These are phyloP conservation scores for Aspergillus olivimuriae DNA, from an alignment of 495 filamentous ascomycete genomes.

Conservation along the genomic window DNA sequence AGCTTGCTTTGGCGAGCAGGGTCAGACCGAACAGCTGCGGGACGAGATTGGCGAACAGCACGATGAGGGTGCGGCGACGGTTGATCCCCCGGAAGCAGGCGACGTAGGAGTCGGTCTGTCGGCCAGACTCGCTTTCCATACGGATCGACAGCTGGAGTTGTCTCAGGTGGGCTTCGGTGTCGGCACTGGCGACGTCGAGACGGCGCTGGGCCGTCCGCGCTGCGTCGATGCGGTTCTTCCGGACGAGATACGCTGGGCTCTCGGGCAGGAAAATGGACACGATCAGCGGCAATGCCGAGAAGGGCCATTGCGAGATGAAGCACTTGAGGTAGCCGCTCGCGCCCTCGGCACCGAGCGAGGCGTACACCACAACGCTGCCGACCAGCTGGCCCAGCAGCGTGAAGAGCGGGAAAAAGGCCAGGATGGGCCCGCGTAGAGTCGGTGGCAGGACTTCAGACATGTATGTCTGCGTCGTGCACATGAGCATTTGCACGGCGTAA, in stretches of 20 bases:
- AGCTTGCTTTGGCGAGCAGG: slow-evolving; percentile 25
- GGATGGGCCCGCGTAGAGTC: slow-evolving; percentile 34
- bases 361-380: slow-evolving; percentile 35
- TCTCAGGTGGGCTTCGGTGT: slow-evolving; percentile 14
- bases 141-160: slow-evolving; percentile 18
- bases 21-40: slow-evolving; percentile 29
- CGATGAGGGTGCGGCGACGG: slow-evolving; percentile 40
- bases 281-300: slow-evolving; percentile 42
- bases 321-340: slow-evolving; percentile 20
- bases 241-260: slow-evolving; percentile 66
- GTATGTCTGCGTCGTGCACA: slow-evolving; percentile 39
- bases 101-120: slow-evolving; percentile 19
- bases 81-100: slow-evolving; percentile 43
- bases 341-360: slow-evolving; percentile 11
- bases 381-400: slow-evolving; percentile 39
- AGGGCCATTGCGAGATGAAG: slow-evolving; percentile 30
- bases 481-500: slow-evolving; percentile 32
- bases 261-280: slow-evolving; percentile 70
- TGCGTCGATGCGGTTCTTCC: slow-evolving; percentile 56
- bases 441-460: slow-evolving; percentile 40
- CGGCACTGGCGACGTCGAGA: slow-evolving; percentile 6
- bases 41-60: slow-evolving; percentile 29
- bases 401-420: slow-evolving; percentile 41
- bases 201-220: slow-evolving; percentile 35
- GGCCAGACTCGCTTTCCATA: slow-evolving; percentile 17